These are phyloP conservation scores for Auriscalpium microsporum DNA, from an alignment of 768 basidiomycete species.

Conservation along the genomic window DNA sequence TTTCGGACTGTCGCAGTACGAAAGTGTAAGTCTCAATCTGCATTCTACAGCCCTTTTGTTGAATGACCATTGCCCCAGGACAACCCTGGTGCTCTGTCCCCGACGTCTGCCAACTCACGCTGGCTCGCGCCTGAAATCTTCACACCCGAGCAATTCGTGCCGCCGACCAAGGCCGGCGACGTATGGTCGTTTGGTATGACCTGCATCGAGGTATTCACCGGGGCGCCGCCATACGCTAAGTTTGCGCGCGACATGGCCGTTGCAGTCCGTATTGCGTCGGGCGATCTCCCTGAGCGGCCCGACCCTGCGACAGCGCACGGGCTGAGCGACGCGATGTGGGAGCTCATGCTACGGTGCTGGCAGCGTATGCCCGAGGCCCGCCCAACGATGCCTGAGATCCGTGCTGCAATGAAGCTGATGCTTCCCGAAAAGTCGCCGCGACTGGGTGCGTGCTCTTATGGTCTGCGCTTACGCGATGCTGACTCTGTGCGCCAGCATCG, in stretches of 20 bases:
- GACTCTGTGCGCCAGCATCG: neutral
- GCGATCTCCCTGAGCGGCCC: constrained; percentile 32
- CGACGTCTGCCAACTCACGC: neutral
- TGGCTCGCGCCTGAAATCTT: constrained; percentile 13
- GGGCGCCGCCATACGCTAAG: constrained; percentile 30
- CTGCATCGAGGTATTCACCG: constrained; percentile 38
- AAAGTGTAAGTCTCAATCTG: neutral
- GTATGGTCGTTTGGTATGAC: constrained; percentile 45
- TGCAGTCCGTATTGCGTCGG: constrained; percentile 27
- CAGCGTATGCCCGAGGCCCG: constrained; percentile 28
- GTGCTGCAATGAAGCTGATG: constrained; percentile 10
- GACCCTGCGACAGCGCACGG: constrained; percentile 20
- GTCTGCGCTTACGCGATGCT: neutral
- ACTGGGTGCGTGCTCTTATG: neutral
- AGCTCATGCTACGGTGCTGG: constrained; percentile 37
- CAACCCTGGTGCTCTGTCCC: neutral
- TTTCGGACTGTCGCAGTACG: constrained; percentile 32
- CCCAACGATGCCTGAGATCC: constrained; percentile 32
- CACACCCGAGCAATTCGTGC: neutral
- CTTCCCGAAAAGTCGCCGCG: neutral
- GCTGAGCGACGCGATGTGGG: constrained; percentile 35
- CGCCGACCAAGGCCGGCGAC: constrained; percentile 29
- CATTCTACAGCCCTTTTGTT: neutral
- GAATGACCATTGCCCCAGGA: no score
- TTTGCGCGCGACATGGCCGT: constrained; percentile 27